phyloP scores from a whole-genome alignment of 495 filamentous ascomycete genomes.

The Xylaria acuta region DNA sequence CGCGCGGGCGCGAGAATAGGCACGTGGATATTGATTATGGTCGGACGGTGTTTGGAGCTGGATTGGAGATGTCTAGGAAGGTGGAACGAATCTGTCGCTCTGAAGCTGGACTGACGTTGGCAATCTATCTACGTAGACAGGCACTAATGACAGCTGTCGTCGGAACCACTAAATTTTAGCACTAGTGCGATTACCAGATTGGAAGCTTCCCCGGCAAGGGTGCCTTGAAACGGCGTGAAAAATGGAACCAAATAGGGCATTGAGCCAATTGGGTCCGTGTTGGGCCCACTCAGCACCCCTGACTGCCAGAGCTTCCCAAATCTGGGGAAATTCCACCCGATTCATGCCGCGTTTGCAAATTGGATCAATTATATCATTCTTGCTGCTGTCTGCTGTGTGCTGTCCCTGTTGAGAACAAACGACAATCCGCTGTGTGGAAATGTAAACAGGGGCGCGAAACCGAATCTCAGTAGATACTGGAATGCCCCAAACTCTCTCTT shows the following conservation, averaged over 20 bases:
- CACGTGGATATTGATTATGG: not conserved
- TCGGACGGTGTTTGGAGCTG: not conserved
- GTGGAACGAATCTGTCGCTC: not conserved
- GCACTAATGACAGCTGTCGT: slow-evolving; percentile 25
- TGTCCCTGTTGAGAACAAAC: not conserved
- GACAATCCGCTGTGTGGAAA: not conserved
- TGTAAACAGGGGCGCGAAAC: not conserved
- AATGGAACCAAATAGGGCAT: no score
- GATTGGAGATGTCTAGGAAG: not conserved
- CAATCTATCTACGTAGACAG: not conserved
- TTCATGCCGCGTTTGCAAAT: not conserved
- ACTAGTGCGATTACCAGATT: slow-evolving; percentile 2
- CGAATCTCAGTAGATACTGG: not conserved
- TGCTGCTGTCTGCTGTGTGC: not conserved
- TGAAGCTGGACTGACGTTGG: slow-evolving; percentile 2
- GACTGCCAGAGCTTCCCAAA: slow-evolving; percentile 38
- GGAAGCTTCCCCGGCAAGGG: not conserved
- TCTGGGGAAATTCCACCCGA: slow-evolving; percentile 8
- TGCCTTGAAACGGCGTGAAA: not conserved
- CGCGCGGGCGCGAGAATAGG: not conserved
- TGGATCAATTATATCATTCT: not conserved
- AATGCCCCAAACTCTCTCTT: not conserved
- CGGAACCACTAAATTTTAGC: slow-evolving; percentile 15
- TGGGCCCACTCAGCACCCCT: not conserved
- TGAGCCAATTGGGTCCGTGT: not conserved